Base-by-base conservation (phyloP, 169 alveolate species). In the Plasmodium berghei region DNA sequence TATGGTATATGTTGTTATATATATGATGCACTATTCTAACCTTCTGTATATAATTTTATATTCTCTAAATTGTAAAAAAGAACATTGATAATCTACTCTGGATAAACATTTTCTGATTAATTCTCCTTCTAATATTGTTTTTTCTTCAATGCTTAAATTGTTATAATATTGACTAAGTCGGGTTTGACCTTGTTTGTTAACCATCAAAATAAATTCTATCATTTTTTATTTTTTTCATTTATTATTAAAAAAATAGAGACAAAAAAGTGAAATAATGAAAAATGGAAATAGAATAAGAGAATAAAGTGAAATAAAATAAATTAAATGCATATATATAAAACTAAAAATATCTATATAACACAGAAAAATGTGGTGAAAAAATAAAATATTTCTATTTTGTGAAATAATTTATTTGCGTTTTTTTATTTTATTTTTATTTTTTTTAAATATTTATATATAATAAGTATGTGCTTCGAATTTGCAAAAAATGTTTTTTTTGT, bases 141-240 rank as follows among this genome's bases (percentile, higher is more conserved):
- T 96, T 92, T 99, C 99, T 69, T 97, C 94, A 16, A 97, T 96
- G 61, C 99, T 87, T 52, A 96, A 90, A 67, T 87, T 75, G 73
- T 93, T 94, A 73, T 96, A 97, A 93, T 97, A 98, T 67, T 97
- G 94, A 55, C 99, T 97, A 52, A 99, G 95, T 77, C 99, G 85
- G 45, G 99, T 99, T 89, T 99, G 98, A 22, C 99, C 99, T 91
- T 98, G 99, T 90, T 98, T 98, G 90, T 99, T 99, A 28, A 99
- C 99, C 98, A 99, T 96, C 58, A 99, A 92, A 54, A 99, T 92
- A 94, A 99, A 99, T 75, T 97, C 94, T 49, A 99, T 97, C 99
- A 98, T 99, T 69, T 42, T 69, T 9, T 0, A 26, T 63, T 63
- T 34, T n/a, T 49, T 12, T 49, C 59, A 49, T 49, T 49, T 49